Evolutionary conservation across 331 rosid genomes (phyloP).

Genomic region (Quercus tomentella): DNA sequence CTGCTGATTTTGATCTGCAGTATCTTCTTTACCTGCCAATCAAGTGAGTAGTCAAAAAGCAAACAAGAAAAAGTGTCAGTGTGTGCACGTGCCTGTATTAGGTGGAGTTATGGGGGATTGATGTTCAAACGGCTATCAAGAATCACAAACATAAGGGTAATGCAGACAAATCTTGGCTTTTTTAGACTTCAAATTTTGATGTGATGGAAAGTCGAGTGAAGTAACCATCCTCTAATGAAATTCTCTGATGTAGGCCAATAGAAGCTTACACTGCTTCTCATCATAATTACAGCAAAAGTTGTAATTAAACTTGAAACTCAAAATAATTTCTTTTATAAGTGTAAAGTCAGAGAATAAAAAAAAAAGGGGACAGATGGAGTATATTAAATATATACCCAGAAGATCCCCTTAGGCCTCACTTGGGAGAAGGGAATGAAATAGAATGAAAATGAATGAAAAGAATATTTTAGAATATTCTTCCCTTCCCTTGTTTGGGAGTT

Average conservation of each 20-base stretch:
- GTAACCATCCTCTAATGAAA: background rate
- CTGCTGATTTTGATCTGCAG: conserved; percentile 50
- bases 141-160: background rate
- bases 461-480: no score
- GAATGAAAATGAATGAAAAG: no score
- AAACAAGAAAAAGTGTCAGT: background rate
- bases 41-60: conserved; percentile 38
- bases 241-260: background rate
- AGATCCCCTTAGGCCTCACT: no score
- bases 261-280: background rate
- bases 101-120: background rate
- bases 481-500: no score
- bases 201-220: background rate
- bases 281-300: background rate
- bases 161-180: background rate
- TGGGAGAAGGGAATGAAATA: no score
- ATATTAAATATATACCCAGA: no score
- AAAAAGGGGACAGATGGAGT: no score
- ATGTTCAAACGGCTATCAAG: background rate
- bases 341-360: no score
- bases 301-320: background rate
- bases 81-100: background rate
- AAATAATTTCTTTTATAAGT: no score
- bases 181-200: background rate
- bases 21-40: conserved; percentile 61